Evolutionary conservation across 768 basidiomycete genomes (phyloP), one percentile per base, ranked within the genome.

Genomic region (Chalciporus chontae): DNA sequence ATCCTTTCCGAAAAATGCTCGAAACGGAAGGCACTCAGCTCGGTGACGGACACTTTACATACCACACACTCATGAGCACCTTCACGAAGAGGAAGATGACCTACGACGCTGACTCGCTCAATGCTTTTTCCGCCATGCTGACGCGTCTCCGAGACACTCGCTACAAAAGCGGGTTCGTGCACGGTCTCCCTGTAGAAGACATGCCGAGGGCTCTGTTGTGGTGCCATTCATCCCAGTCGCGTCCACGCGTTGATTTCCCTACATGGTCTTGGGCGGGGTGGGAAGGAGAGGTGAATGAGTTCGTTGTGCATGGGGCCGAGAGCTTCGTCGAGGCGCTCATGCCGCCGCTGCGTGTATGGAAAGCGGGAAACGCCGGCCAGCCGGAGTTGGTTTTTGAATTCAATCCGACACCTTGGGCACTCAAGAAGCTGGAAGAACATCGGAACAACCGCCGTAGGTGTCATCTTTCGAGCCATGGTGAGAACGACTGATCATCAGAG

Each of bases 191-290:
- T 3, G 18, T 44, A 3, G 13, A 58, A 7, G 43, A 56, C 36
- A 40, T 55, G 9, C 42, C 51, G 2, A 55, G 51, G 3, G 58
- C 48, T 4, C 5, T 58, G 29, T 10, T 43, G 19, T 60, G 59
- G 57, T 39, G 31, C n/a, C 50, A 52, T 32, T 14, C 13, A n/a
- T 15, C 2, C 13, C 24, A 13, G 13, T 45, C 50, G 7, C 57
- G 48, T 23, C 52, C 43, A 3, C 40, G 44, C 2, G 24, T 21
- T 10, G 47, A 17, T 2, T 60, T 48, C 19, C 47, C 47, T 0
- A 11, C 43, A 7, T 53, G 53, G 53, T 55, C 58, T 17, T 56
- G 54, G 55, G 46, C 40, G 9, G 51, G 49, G 4, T 60, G 54
- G 51, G 47, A 53, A 3, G 52, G 50, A 2, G 37, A 37, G 4